Base-by-base conservation (phyloP, 495 filamentous ascomycete species). In the Jackrogersella minutella region DNA sequence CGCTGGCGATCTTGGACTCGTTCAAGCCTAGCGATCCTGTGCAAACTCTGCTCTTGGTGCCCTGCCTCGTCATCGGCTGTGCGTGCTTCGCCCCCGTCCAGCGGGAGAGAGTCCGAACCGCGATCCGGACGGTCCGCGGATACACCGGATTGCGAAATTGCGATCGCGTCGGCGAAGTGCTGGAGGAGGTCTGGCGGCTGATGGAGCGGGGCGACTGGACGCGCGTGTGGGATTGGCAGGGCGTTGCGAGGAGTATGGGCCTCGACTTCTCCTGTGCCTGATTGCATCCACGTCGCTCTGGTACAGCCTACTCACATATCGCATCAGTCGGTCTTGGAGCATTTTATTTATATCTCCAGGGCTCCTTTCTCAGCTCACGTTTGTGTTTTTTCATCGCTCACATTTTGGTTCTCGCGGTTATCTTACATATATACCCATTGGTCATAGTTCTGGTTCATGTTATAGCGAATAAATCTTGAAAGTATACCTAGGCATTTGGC, bases 151-250 rank as follows among this genome's bases (percentile, higher is more conserved):
- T 96, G 8, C 86, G 90, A 40, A 96, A 97, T 71, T 90, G 93
- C 55, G 87, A 91, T 63, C 86, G 87, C 33, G 91, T 90, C 9
- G 79, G 86, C 47, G 82, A 87, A 58, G 87, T 96, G 5, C 88
- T 97, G n/a, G 82, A 91, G 70, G 84, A 85, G 51, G 82, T 97
- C 5, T 97, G 93, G 93, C 81, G 86, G 44, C 79, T 92, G 31
- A 97, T 97, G 92, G 90, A 91, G 62, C 79, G 71, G 3, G 88
- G 87, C 11, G 84, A 88, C 24, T 91, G 93, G 77, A 80, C 84
- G 31, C 88, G 85, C 49, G 86, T 83, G 26, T 97, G 93, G 93
- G 93, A 97, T 75, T 96, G 93, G 93, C 91, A 96, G 72, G 86
- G 84, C 41, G 89, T 96, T 53, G 92, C 93, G 39, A 80, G 83